phyloP scores from a whole-genome alignment of 176 grass and related monocot species.

The Rhynchospora pubera region DNA sequence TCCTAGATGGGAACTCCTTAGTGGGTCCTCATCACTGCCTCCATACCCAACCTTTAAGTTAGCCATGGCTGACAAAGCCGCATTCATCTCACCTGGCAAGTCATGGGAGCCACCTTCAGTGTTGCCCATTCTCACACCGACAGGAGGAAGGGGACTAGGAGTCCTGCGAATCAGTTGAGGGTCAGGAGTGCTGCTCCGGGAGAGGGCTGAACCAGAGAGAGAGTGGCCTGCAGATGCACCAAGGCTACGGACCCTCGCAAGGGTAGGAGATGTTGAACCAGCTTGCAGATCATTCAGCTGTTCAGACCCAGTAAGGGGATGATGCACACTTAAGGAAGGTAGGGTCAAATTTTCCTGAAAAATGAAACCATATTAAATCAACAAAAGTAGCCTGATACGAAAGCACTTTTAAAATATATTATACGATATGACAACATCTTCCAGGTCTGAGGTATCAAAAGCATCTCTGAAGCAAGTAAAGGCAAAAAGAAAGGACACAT shows the following conservation, averaged over 20 bases:
- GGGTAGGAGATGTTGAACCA: slow-evolving; percentile 59
- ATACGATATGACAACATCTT: neutral
- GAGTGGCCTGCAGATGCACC: slow-evolving; percentile 67
- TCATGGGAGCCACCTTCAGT: slow-evolving; percentile 37
- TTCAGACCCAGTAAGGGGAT: slow-evolving; percentile 53
- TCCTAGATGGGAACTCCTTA: slow-evolving; percentile 7
- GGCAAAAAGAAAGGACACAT: too few species aligned
- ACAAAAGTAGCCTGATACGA: neutral
- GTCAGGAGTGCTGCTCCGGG: slow-evolving; percentile 70
- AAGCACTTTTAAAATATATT: neutral
- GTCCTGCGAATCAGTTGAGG: slow-evolving; percentile 67
- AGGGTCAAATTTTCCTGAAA: slow-evolving; percentile 13
- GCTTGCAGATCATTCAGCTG: slow-evolving; percentile 54
- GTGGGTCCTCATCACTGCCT: slow-evolving; percentile 5
- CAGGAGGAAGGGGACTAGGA: slow-evolving; percentile 92
- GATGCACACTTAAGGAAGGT: slow-evolving; percentile 31
- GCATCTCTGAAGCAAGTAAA: too few species aligned
- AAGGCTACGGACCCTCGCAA: slow-evolving; percentile 76
- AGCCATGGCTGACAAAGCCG: slow-evolving; percentile 49
- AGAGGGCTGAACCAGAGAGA: slow-evolving; percentile 49
- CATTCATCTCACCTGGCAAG: slow-evolving; percentile 34
- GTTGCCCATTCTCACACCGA: slow-evolving; percentile 64
- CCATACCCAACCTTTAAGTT: slow-evolving; percentile 32
- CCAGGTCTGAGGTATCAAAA: too few species aligned
- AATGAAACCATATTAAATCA: neutral